These are phyloP conservation scores for Flaveria floridana DNA, from an alignment of 140 eudicot species.

Conservation along the genomic window DNA sequence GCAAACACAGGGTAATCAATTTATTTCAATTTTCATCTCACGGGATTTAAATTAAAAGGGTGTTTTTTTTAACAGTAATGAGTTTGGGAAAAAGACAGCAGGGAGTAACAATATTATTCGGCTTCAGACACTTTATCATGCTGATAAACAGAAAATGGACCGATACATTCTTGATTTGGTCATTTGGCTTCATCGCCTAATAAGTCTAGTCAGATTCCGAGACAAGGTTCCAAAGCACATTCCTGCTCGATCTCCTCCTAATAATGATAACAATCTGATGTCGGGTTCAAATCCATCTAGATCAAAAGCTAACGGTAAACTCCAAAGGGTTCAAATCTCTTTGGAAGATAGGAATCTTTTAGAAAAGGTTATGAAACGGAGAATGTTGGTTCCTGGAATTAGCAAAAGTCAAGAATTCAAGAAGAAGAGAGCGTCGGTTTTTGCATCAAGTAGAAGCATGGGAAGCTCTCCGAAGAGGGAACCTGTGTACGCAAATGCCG, in stretches of 20 bases:
- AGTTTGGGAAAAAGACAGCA: constrained; percentile 67
- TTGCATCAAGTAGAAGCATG: constrained; percentile 64
- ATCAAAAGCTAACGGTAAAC: constrained; percentile 24
- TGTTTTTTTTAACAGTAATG: constrained; percentile 48
- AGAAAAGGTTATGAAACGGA: constrained; percentile 60
- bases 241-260: constrained; percentile 47
- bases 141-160: constrained; percentile 79
- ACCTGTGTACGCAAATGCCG: constrained; percentile 33
- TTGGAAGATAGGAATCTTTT: constrained; percentile 60
- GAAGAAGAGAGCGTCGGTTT: constrained; percentile 33
- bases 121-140: constrained; percentile 88
- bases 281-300: constrained; percentile 17
- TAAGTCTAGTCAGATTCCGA: constrained; percentile 61
- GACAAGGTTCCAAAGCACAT: constrained; percentile 54
- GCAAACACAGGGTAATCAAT: constrained; percentile 77
- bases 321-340: constrained; percentile 43
- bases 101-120: constrained; percentile 52
- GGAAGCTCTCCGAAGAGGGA: constrained; percentile 67
- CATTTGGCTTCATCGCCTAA: constrained; percentile 74
- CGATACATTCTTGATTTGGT: constrained; percentile 68
- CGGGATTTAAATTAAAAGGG: not conserved
- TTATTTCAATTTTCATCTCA: not conserved
- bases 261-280: constrained; percentile 24
- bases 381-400: constrained; percentile 51
- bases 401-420: constrained; percentile 92